Evolutionary conservation across 768 basidiomycete genomes (phyloP).

Genomic region (Vararia minispora): DNA sequence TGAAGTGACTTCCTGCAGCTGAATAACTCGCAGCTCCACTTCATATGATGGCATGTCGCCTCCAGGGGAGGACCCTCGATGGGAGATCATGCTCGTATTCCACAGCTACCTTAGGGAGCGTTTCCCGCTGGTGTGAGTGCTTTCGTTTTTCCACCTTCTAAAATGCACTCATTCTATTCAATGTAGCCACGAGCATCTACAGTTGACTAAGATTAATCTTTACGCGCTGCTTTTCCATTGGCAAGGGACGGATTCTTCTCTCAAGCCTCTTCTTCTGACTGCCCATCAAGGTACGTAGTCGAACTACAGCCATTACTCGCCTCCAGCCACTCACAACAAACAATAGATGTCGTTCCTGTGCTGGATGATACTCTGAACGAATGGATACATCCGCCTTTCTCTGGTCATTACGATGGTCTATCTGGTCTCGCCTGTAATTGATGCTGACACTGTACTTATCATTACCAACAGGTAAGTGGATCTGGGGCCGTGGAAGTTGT

Average conservation of each 20-base stretch:
- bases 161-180: too few species aligned
- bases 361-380: conserved; percentile 38
- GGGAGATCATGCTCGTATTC: conserved; percentile 23
- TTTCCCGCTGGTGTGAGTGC: conserved; percentile 30
- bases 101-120: conserved; percentile 25
- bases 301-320: too few species aligned
- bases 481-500: conserved; percentile 36
- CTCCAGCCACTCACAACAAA: too few species aligned
- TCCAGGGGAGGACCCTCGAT: conserved; percentile 20
- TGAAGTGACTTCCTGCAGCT: too few species aligned
- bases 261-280: conserved; percentile 64
- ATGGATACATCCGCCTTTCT: conserved; percentile 56
- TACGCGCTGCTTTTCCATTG: conserved; percentile 66
- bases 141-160: too few species aligned
- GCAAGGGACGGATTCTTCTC: conserved; percentile 45
- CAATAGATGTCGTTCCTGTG: conserved; percentile 61
- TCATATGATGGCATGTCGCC: conserved; percentile 20
- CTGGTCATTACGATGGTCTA: conserved; percentile 47
- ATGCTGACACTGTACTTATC: neutral
- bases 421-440: neutral
- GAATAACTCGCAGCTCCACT: too few species aligned
- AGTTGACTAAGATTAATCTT: conserved; percentile 62
- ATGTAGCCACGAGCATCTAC: conserved; percentile 44
- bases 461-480: conserved; percentile 27
- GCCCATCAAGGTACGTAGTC: conserved; percentile 65